Conservation (phyloP, 108 stramenopile genomes). For the Cyclotella baltica region DNA sequence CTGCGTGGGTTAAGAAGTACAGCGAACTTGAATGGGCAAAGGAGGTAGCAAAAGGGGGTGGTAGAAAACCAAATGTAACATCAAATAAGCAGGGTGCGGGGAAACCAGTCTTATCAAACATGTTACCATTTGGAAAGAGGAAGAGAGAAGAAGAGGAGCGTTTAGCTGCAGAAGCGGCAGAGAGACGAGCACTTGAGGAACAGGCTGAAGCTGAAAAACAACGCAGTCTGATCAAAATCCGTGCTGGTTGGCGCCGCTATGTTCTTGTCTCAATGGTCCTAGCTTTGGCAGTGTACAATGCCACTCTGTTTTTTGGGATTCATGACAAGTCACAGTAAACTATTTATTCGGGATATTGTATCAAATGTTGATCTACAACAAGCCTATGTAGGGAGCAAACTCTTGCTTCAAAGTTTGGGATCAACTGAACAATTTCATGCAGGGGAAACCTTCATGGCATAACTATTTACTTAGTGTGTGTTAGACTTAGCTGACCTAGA, state of each 20-base stretch:
- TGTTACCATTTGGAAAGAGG: conserved; percentile 41
- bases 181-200: conserved; percentile 31
- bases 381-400: no score
- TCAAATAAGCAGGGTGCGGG: not conserved
- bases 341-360: not conserved
- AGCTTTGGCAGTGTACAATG: conserved; percentile 42
- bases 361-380: no score
- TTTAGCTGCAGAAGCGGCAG: conserved; percentile 25
- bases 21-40: conserved; percentile 58
- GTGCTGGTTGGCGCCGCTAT: conserved; percentile 43
- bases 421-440: no score
- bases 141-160: conserved; percentile 48
- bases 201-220: conserved; percentile 25
- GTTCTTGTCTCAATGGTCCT: conserved; percentile 46
- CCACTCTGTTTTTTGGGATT: conserved; percentile 21
- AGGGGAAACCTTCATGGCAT: not conserved
- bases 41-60: conserved; percentile 29
- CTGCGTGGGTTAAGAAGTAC: conserved; percentile 70
- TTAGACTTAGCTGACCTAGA: no score
- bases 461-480: no score
- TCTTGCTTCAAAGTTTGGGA: no score
- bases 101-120: conserved; percentile 26
- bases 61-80: not conserved
- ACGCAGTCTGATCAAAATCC: conserved; percentile 22
- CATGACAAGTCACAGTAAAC: conserved; percentile 34